Evolutionary conservation across 2,329 filamentous ascomycete species (phyloP).

Genomic region (Fusarium cyanostomum): DNA sequence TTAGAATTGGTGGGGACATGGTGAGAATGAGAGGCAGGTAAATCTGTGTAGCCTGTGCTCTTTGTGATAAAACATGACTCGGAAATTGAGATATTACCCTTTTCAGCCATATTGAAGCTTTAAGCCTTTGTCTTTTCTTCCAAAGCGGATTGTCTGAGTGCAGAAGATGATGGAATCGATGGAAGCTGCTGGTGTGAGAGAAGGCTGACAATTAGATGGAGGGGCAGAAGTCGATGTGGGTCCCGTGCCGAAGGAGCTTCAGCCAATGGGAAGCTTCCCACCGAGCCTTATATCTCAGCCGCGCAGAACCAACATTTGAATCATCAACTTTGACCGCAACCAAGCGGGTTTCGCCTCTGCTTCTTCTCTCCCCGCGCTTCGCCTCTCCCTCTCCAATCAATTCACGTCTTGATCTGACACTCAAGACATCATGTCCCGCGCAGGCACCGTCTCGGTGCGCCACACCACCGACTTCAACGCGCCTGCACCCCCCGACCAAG

Average conservation of each 20-base stretch:
- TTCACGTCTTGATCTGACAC: too few relatives aligned
- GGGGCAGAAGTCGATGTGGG: slow-evolving; percentile 29
- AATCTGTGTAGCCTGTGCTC: too few relatives aligned
- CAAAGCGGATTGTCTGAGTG: neutral
- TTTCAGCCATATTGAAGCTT: slow-evolving; percentile 53
- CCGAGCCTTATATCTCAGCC: slow-evolving; percentile 33
- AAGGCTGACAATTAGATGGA: slow-evolving; percentile 45
- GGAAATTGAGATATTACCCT: slow-evolving; percentile 42
- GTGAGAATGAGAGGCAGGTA: too few relatives aligned
- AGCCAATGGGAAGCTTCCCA: slow-evolving; percentile 33
- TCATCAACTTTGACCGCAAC: slow-evolving; percentile 14
- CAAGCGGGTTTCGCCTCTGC: neutral
- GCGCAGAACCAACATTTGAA: slow-evolving; percentile 33
- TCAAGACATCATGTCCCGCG: slow-evolving; percentile 42
- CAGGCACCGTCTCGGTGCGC: slow-evolving; percentile 45
- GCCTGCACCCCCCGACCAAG: slow-evolving; percentile 43
- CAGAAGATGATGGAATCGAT: slow-evolving; percentile 29
- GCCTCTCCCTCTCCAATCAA: neutral
- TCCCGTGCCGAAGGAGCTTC: neutral
- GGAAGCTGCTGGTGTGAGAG: slow-evolving; percentile 37
- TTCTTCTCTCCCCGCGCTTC: neutral
- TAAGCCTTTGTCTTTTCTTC: neutral
- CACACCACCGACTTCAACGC: slow-evolving; percentile 32
- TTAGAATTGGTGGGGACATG: neutral
- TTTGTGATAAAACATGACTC: neutral